Conservation (phyloP, 2,329 filamentous ascomycete genomes). For the Aspergillus tanneri region DNA sequence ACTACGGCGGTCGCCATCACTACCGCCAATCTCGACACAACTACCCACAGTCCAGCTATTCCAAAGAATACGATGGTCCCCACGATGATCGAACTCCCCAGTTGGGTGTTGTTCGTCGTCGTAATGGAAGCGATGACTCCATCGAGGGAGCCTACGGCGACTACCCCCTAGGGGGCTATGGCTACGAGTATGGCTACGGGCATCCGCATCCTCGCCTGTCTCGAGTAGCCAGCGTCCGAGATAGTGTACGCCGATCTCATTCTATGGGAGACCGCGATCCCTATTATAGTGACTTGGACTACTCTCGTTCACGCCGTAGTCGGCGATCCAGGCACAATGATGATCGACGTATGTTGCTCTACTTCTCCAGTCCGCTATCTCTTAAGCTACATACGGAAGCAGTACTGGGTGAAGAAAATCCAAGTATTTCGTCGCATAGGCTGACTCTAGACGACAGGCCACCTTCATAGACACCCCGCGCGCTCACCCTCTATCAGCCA, state of each 20-base stretch:
- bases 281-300: conserved; percentile 34
- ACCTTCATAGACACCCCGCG: conserved; percentile 34
- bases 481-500: conserved; percentile 42
- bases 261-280: conserved; percentile 36
- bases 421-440: not conserved
- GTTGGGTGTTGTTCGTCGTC: conserved; percentile 23
- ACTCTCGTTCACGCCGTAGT: conserved; percentile 39
- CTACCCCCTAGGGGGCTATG: conserved; percentile 66
- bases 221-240: conserved; percentile 33
- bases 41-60: conserved; percentile 27
- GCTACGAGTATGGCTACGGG: conserved; percentile 44
- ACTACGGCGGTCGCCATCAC: conserved; percentile 38
- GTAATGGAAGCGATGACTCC: conserved; percentile 69
- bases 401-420: not conserved
- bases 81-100: conserved; percentile 13
- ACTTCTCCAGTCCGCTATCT: not conserved
- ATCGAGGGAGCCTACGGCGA: conserved; percentile 81
- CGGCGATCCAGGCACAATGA: conserved; percentile 50
- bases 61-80: conserved; percentile 27
- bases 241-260: conserved; percentile 38
- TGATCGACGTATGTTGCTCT: conserved; percentile 35
- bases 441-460: conserved; percentile 22
- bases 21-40: conserved; percentile 29
- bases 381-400: not conserved
- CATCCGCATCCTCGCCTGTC: conserved; percentile 24